A percentile compares a stretch with the other conserved stretches of the same genome.
Evolutionary conservation across 768 basidiomycete species (phyloP).

Genomic region (Gloeopeniophorella convolvens): DNA sequence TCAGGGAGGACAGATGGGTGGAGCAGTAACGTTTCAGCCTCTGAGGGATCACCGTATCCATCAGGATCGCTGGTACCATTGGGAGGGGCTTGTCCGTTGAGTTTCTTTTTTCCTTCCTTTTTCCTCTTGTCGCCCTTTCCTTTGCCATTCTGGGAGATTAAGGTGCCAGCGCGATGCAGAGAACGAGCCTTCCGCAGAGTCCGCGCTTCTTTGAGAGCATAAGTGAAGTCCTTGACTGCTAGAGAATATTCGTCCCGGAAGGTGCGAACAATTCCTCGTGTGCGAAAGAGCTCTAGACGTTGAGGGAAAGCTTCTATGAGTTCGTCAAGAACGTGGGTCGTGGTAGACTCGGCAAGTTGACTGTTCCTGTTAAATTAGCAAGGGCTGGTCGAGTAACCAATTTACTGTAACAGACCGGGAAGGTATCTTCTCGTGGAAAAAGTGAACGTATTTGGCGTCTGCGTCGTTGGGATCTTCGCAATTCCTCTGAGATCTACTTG

Average conservation of each 20-base stretch:
- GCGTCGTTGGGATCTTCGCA: constrained; percentile 61
- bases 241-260: constrained; percentile 77
- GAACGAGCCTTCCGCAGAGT: constrained; percentile 58
- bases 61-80: constrained; percentile 56
- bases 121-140: constrained; percentile 52
- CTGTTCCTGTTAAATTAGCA: constrained; percentile 34
- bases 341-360: constrained; percentile 80
- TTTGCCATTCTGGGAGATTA: constrained; percentile 35
- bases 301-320: constrained; percentile 70
- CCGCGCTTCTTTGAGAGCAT: constrained; percentile 73
- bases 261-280: constrained; percentile 85
- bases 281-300: constrained; percentile 77
- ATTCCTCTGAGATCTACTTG: not conserved
- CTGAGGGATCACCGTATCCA: constrained; percentile 36
- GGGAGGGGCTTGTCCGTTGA: constrained; percentile 61
- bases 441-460: constrained; percentile 85
- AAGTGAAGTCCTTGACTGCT: constrained; percentile 76
- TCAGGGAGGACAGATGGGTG: constrained; percentile 71
- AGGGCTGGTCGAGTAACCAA: constrained; percentile 11
- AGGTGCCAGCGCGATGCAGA: constrained; percentile 42
- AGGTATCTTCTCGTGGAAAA: constrained; percentile 93
- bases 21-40: constrained; percentile 45
- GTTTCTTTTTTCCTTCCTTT: constrained; percentile 32
- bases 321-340: constrained; percentile 70
- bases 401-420: constrained; percentile 55